Evolutionary conservation across 75 land plant species (phyloP).

Genomic region (Picea sitchensis): DNA sequence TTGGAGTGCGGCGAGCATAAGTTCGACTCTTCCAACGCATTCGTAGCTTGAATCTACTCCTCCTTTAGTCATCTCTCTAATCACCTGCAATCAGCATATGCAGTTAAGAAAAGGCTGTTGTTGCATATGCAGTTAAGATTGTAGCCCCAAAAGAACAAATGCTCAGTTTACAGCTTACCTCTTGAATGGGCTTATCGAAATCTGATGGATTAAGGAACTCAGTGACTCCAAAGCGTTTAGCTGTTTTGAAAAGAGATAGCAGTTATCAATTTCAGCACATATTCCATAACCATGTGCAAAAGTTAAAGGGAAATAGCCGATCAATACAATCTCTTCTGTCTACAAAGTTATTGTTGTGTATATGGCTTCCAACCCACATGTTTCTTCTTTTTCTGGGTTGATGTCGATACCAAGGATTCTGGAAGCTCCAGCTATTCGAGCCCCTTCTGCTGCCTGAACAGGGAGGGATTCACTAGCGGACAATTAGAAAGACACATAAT

Average conservation of each 20-base stretch:
- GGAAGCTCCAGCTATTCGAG: conserved; percentile 37
- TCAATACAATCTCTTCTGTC: too few species aligned
- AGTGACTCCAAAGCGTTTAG: conserved; percentile 67
- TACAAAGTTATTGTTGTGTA: too few species aligned
- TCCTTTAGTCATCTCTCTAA: conserved; percentile 39
- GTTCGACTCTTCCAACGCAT: conserved; percentile 33
- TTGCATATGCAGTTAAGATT: not conserved
- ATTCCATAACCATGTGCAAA: too few species aligned
- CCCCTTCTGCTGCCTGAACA: conserved; percentile 34
- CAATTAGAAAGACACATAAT: not conserved
- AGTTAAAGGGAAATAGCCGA: too few species aligned
- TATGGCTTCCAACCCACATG: conserved; percentile 12
- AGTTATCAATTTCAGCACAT: too few species aligned
- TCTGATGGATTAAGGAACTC: conserved; percentile 74
- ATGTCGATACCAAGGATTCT: conserved; percentile 36
- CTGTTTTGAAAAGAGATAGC: conserved; percentile 23
- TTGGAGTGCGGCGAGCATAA: conserved; percentile 11
- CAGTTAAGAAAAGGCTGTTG: not conserved
- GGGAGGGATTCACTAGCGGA: not conserved
- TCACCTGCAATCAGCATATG: conserved; percentile 17
- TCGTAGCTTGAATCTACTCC: conserved; percentile 48
- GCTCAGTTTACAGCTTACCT: conserved; percentile 20
- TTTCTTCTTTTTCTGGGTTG: conserved; percentile 23
- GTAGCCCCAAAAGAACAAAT: not conserved
- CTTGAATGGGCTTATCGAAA: conserved; percentile 64